phyloP scores from a whole-genome alignment of 1,284 basidiomycete genomes.

The Hypsizygus ulmarius region DNA sequence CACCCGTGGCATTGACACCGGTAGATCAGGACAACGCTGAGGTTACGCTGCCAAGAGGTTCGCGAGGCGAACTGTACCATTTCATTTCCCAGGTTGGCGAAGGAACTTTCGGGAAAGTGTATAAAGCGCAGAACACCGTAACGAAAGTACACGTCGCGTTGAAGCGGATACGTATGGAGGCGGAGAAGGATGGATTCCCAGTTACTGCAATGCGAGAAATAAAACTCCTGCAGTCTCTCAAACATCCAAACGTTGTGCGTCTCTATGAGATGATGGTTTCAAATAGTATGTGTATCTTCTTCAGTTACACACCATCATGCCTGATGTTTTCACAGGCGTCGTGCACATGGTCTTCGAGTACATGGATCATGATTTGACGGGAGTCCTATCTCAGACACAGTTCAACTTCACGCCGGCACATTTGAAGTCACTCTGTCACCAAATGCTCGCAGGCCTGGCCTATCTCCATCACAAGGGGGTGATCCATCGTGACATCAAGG shows the following conservation, averaged over 20 bases:
- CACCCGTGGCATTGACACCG: conserved; percentile 2
- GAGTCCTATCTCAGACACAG: conserved; percentile 88
- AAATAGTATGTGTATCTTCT: conserved; percentile 60
- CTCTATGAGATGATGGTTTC: conserved; percentile 99
- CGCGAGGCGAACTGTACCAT: conserved; percentile 71
- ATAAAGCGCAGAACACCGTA: conserved; percentile 88
- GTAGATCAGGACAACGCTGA: conserved; percentile 6
- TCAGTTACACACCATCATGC: conserved; percentile 8
- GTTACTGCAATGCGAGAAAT: conserved; percentile 99
- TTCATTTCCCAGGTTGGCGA: conserved; percentile 95
- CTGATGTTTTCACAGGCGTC: conserved; percentile 55
- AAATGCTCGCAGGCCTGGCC: conserved; percentile 91
- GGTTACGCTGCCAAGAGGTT: conserved; percentile 9
- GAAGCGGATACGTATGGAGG: conserved; percentile 98
- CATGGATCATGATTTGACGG: conserved; percentile 98
- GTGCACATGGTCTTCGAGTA: conserved; percentile 99
- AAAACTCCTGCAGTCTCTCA: conserved; percentile 90
- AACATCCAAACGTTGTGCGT: conserved; percentile 87
- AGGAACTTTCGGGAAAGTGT: conserved; percentile 99
- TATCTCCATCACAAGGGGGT: conserved; percentile 96
- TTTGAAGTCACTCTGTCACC: conserved; percentile 91
- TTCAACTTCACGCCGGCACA: conserved; percentile 84
- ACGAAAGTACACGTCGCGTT: conserved; percentile 82
- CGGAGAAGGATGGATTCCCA: conserved; percentile 96
- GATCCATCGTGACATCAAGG: conserved; percentile 98